phyloP scores from a whole-genome alignment of 257 asterid species.

The Salvia hispanica region DNA sequence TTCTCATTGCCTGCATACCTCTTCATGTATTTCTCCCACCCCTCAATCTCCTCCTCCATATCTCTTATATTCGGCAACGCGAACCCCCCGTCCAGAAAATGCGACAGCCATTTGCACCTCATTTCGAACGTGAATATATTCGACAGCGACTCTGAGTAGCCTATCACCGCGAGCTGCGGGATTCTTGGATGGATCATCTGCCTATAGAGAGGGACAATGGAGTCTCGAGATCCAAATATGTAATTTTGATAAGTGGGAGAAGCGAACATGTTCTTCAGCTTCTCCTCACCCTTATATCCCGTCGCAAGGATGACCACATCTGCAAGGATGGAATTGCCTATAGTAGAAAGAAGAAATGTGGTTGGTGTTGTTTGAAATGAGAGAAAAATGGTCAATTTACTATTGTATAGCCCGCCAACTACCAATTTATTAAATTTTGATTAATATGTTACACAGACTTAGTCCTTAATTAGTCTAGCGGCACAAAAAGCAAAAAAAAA shows the following conservation, averaged over 20 bases:
- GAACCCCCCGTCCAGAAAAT: slow-evolving; percentile 36
- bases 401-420: slow-evolving; percentile 38
- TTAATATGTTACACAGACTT: slow-evolving; percentile 29
- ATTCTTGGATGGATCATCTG: slow-evolving; percentile 70
- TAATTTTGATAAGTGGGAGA: slow-evolving; percentile 39
- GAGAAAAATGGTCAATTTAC: background rate
- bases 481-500: slow-evolving; percentile 38
- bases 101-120: slow-evolving; percentile 46
- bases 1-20: slow-evolving; percentile 34
- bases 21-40: slow-evolving; percentile 51
- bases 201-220: slow-evolving; percentile 56
- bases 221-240: slow-evolving; percentile 42
- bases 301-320: slow-evolving; percentile 61
- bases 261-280: slow-evolving; percentile 51
- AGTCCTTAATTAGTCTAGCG: slow-evolving; percentile 30
- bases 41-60: slow-evolving; percentile 48
- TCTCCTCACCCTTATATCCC: slow-evolving; percentile 61
- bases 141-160: slow-evolving; percentile 55
- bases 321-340: slow-evolving; percentile 17
- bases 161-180: slow-evolving; percentile 69
- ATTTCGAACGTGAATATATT: slow-evolving; percentile 49
- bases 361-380: slow-evolving; percentile 2
- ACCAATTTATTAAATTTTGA: background rate
- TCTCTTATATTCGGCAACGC: slow-evolving; percentile 41
- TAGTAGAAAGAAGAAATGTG: background rate